Evolutionary conservation across 2,329 filamentous ascomycete species (phyloP), one percentile per base, ranked within the genome.

Genomic region (Knufia petricola): DNA sequence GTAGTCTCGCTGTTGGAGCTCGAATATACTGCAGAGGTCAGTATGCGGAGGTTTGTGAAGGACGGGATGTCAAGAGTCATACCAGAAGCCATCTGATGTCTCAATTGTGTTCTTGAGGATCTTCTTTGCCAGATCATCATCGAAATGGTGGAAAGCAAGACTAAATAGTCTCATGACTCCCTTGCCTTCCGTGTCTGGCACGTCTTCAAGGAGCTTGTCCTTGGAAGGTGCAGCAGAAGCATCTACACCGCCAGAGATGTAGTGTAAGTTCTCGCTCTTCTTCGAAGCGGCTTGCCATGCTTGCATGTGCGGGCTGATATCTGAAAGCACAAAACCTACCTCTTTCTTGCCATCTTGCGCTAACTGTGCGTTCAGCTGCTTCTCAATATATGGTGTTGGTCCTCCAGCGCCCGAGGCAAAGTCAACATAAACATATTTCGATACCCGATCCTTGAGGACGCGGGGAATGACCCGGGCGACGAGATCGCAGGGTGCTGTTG

Each of bases 321-420:
- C 81, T 0, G 81, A 84, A 39, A 85, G 69, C 48, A 85, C 68
- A 59, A 84, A 84, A 48, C 73, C 66, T 30, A 76, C 75, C 23
- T 52, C 24, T 17, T 50, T 39, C 7, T 59, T 50, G 3, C 54
- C 55, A 1, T 49, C 23, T 4, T 48, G 30, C 34, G 51, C 52
- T 26, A 48, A 24, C 19, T 63, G 59, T 1, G 59, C 52, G 62
- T 85, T 85, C 53, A 85, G 61, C 36, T 73, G 66, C 9, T 66
- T 69, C 63, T 84, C 81, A 44, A 85, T 79, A 32, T 67, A 69
- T 0, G 81, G 81, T 1, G 80, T 85, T 0, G 82, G 82, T 0
- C 84, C 84, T 34, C 85, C 85, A 12, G 76, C 81, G 45, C 85
- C 85, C 2, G 84, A 81, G 63, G 84, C 87, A 64, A 87, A 85